Percentiles rank a stretch among this genome's conserved stretches.
Conservation (phyloP, 169 alveolate genomes). For the Plasmodium billcollinsi region DNA sequence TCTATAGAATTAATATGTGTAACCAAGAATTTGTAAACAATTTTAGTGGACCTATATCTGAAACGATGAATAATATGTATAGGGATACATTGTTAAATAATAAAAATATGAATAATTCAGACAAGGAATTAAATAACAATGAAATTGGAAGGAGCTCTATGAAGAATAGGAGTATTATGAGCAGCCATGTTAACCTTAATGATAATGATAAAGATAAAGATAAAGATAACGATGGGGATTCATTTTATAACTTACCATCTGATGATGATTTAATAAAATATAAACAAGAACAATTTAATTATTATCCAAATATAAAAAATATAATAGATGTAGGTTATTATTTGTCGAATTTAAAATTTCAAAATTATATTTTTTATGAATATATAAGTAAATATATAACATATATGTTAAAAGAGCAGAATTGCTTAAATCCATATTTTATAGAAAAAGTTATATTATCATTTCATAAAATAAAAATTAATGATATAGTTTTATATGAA, state of each 20-base stretch:
- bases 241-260: background rate
- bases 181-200: conserved; percentile 3
- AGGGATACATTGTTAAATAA: background rate
- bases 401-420: conserved; percentile 36
- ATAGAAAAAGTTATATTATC: conserved; percentile 66
- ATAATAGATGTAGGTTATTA: conserved; percentile 73
- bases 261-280: conserved; percentile 52
- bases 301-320: conserved; percentile 30
- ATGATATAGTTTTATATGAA: conserved; percentile 80
- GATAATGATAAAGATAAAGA: conserved; percentile 2
- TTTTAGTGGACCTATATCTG: background rate
- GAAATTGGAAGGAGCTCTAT: no score
- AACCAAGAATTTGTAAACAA: background rate
- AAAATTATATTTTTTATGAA: conserved; percentile 75
- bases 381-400: conserved; percentile 65
- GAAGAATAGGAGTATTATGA: no score
- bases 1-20: conserved; percentile 36
- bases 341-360: conserved; percentile 79
- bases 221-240: background rate
- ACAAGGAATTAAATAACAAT: background rate
- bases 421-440: conserved; percentile 73
- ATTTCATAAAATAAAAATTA: conserved; percentile 78
- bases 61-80: background rate
- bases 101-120: background rate
- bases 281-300: conserved; percentile 75